Base-by-base conservation (phyloP, 345 rosid species). In the Populus alba region DNA sequence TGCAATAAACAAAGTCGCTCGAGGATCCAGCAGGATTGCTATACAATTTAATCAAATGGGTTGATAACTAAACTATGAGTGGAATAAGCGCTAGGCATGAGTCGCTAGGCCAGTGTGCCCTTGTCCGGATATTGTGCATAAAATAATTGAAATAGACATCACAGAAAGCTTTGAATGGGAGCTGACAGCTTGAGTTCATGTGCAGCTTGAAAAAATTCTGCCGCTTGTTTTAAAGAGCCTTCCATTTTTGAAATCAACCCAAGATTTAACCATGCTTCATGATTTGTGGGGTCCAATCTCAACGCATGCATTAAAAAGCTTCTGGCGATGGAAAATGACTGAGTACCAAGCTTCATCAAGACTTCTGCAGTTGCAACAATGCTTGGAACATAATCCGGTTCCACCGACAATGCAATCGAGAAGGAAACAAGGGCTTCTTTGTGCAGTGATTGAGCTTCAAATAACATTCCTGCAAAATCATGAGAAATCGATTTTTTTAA, bases 151-250 rank as follows among this genome's bases (percentile, higher is more conserved):
- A 67, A 53, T 53, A n/a, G 17, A 65, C 43, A 23, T 77, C 81
- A 86, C 35, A 38, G 57, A 65, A 89, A 89, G 82, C 90, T 84
- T 74, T 91, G 90, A 62, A 91, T 89, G 16, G 98, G 97, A 74
- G 97, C 93, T 3, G 97, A 89, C 33, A 85, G 78, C 81, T 89
- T 75, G 51, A 96, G 94, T 75, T 96, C 97, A 81, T 90, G 89
- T 7, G 99, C 97, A 70, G 98, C 98, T 83, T 96, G 97, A 81
- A 90, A 92, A 83, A 82, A 96, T 37, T 96, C 97, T 38, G 97
- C 97, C 25, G 98, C 98, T 86, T 89, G 94, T 55, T 86, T 89
- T 33, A 88, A 72, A 5, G 87, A 87, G 76, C 98, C 99, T 85
- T 96, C 96, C 91, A 67, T 84, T 82, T 91, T 93, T 71, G 94